Evolutionary conservation across 2,329 filamentous ascomycete species (phyloP).

Genomic region (Aureobasidium musti): DNA sequence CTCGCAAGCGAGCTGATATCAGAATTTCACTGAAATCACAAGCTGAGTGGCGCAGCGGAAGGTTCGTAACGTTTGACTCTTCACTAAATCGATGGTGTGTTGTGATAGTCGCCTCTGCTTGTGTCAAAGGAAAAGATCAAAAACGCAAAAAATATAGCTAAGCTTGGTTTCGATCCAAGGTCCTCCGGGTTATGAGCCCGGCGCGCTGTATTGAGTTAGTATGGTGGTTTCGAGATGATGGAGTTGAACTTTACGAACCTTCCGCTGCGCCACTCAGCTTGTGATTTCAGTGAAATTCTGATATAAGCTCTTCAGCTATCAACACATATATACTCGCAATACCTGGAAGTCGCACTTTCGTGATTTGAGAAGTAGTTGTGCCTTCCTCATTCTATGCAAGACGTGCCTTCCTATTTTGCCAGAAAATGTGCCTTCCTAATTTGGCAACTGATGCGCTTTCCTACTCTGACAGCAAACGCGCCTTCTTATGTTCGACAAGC

Average conservation of each 20-base stretch:
- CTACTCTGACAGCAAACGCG: too few species aligned
- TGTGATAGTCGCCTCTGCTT: neutral
- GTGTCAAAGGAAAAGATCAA: neutral
- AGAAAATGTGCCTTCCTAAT: too few species aligned
- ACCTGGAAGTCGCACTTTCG: too few species aligned
- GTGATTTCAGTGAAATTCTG: neutral
- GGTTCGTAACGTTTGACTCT: neutral
- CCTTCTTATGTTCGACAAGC: too few species aligned
- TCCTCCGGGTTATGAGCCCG: conserved; percentile 26
- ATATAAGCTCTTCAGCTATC: too few species aligned
- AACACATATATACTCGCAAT: too few species aligned
- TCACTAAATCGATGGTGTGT: too few species aligned
- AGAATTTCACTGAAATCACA: neutral
- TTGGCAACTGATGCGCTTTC: too few species aligned
- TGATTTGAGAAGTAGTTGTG: too few species aligned
- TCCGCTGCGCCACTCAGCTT: conserved; percentile 26
- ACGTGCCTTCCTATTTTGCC: too few species aligned
- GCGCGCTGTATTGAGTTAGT: neutral
- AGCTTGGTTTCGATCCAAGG: conserved; percentile 25
- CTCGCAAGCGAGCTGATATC: too few species aligned
- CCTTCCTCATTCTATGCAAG: too few species aligned
- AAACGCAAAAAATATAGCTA: conserved; percentile 16
- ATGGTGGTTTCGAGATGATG: neutral
- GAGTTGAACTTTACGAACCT: neutral
- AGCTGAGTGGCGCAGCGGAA: conserved; percentile 27